Evolutionary conservation across 139 green algal genomes (phyloP).

Genomic region (Coelastrella sp.): DNA sequence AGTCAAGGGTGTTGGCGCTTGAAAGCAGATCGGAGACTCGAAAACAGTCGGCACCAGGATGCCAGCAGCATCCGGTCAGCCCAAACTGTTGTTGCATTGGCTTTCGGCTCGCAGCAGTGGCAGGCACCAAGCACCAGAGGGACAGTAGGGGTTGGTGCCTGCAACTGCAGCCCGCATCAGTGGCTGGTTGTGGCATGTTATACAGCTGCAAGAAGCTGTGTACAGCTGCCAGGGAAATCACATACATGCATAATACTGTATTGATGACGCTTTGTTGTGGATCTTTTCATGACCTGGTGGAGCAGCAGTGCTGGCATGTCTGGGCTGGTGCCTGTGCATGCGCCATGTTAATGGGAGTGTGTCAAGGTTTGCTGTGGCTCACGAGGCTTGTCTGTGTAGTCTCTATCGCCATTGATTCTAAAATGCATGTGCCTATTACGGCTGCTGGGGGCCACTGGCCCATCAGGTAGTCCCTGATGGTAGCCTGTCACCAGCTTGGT

Average conservation of each 20-base stretch:
- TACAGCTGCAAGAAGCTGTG: conserved; percentile 8
- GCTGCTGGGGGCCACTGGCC: neutral
- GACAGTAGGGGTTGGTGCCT: neutral
- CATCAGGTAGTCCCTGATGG: too few relatives aligned
- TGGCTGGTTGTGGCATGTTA: neutral
- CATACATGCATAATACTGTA: neutral
- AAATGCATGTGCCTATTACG: neutral
- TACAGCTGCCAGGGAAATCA: neutral
- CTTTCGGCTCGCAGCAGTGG: too few relatives aligned
- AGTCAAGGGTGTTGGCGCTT: neutral
- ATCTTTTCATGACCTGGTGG: neutral
- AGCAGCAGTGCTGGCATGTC: neutral
- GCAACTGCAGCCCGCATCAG: neutral
- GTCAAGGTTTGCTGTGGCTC: neutral
- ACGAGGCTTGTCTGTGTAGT: neutral
- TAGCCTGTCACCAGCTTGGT: too few relatives aligned
- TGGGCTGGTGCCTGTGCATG: neutral
- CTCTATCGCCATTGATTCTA: neutral
- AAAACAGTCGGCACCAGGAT: too few relatives aligned
- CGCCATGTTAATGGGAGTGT: too few relatives aligned
- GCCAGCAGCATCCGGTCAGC: too few relatives aligned
- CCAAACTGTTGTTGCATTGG: too few relatives aligned
- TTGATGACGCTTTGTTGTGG: neutral
- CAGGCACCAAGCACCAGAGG: neutral
- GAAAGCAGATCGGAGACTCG: too few relatives aligned